Percentiles rank a stretch among this genome's conserved stretches.
phyloP scores from a whole-genome alignment of 2,329 filamentous ascomycete species.

The Polychaeton citri region DNA sequence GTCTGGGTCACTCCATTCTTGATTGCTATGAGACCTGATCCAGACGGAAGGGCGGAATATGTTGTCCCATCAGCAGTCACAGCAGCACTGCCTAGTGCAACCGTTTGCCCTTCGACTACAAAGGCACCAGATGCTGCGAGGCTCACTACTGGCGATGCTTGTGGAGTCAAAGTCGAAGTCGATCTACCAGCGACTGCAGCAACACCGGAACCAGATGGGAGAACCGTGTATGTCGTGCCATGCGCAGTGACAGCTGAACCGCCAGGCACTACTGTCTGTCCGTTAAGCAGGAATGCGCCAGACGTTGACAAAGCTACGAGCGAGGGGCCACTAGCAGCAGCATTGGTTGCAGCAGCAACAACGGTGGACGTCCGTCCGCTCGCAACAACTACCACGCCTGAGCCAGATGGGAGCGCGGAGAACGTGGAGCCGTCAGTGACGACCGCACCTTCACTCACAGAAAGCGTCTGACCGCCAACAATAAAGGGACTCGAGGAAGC shows the following conservation, averaged over 20 bases:
- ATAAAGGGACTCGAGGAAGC: background rate
- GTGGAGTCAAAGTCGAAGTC: background rate
- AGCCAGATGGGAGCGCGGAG: constrained; percentile 3
- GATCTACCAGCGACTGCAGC: background rate
- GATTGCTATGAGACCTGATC: background rate
- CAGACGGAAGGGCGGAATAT: background rate
- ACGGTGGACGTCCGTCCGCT: constrained; percentile 1
- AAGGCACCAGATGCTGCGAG: background rate
- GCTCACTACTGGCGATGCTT: background rate
- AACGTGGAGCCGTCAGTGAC: constrained; percentile 1
- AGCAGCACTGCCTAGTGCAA: background rate
- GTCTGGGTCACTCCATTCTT: constrained; percentile 1
- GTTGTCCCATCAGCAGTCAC: background rate
- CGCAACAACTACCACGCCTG: constrained; percentile 1
- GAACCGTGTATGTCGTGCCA: constrained; percentile 1
- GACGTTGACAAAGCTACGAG: background rate
- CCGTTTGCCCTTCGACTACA: background rate
- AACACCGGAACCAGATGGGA: constrained; percentile 3
- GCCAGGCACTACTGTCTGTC: constrained; percentile 1
- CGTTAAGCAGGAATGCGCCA: background rate
- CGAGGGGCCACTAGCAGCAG: background rate
- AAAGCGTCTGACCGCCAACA: constrained; percentile 1
- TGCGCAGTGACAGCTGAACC: background rate
- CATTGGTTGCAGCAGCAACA: background rate
- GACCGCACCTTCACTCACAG: background rate